Evolutionary conservation across 352 stramenopile species (phyloP).

Genomic region (Plasmopara viticola): DNA sequence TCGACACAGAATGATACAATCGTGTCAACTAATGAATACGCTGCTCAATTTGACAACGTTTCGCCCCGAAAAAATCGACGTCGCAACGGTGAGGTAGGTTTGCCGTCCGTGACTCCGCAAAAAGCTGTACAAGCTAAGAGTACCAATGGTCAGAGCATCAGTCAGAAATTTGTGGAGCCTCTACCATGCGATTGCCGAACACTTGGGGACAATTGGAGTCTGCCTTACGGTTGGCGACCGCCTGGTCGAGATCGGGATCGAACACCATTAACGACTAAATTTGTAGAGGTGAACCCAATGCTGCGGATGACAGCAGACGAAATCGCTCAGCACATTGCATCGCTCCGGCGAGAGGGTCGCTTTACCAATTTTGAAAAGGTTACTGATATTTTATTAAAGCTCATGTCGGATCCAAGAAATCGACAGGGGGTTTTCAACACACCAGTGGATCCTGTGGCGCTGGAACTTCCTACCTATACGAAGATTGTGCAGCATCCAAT

Average conservation of each 20-base stretch:
- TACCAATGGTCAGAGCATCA: conserved; percentile 24
- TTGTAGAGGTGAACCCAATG: conserved; percentile 45
- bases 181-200: conserved; percentile 26
- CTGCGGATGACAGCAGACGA: conserved; percentile 51
- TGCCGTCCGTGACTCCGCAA: conserved; percentile 21
- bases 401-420: conserved; percentile 74
- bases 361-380: conserved; percentile 63
- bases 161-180: conserved; percentile 30
- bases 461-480: conserved; percentile 68
- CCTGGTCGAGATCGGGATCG: conserved; percentile 4
- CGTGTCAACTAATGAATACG: conserved; percentile 6
- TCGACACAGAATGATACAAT: conserved; percentile 10
- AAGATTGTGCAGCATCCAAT: conserved; percentile 78
- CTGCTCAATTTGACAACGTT: conserved; percentile 12
- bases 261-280: neutral
- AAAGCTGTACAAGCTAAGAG: conserved; percentile 28
- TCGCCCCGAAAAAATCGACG: conserved; percentile 37
- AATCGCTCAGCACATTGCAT: conserved; percentile 58
- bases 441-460: conserved; percentile 61
- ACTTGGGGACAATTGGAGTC: conserved; percentile 47
- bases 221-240: conserved; percentile 37
- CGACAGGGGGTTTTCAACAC: conserved; percentile 65
- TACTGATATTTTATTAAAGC: conserved; percentile 54
- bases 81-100: conserved; percentile 23
- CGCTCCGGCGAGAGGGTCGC: conserved; percentile 52